phyloP scores from a whole-genome alignment of 176 grass and related monocot genomes.

The Avena eriantha region DNA sequence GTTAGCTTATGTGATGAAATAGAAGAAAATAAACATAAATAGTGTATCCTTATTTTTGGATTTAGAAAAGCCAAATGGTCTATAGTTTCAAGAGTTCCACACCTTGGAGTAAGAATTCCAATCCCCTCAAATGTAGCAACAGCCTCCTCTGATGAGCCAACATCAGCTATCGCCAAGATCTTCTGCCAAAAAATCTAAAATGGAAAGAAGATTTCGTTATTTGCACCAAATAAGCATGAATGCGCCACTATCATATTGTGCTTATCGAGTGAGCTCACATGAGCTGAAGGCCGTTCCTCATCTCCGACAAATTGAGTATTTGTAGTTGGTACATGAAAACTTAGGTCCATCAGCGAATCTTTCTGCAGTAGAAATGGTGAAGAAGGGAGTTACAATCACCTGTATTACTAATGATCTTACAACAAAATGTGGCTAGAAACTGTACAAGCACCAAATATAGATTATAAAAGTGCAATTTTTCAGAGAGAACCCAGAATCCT shows the following conservation, averaged over 20 bases:
- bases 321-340: slow-evolving; percentile 85
- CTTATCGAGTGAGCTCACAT: slow-evolving; percentile 52
- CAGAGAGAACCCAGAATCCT: background rate
- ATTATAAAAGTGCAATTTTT: background rate
- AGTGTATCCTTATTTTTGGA: background rate
- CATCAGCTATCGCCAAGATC: slow-evolving; percentile 58
- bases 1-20: slow-evolving; percentile 23
- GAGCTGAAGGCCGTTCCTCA: slow-evolving; percentile 74
- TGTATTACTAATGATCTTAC: slow-evolving; percentile 6
- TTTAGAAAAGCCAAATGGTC: background rate
- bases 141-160: slow-evolving; percentile 84
- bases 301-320: slow-evolving; percentile 89
- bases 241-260: background rate
- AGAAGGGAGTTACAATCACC: slow-evolving; percentile 17
- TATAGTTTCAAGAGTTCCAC: slow-evolving; percentile 24
- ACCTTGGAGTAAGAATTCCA: slow-evolving; percentile 97
- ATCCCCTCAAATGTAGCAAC: slow-evolving; percentile 95
- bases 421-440: background rate
- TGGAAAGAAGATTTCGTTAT: slow-evolving; percentile 31
- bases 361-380: slow-evolving; percentile 57
- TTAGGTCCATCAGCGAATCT: slow-evolving; percentile 94
- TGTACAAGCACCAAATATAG: slow-evolving; percentile 5
- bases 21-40: slow-evolving; percentile 22
- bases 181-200: slow-evolving; percentile 83
- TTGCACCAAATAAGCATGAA: background rate